Conservation (phyloP, 2,329 filamentous ascomycete species). For the Sarocladium oryzae region DNA sequence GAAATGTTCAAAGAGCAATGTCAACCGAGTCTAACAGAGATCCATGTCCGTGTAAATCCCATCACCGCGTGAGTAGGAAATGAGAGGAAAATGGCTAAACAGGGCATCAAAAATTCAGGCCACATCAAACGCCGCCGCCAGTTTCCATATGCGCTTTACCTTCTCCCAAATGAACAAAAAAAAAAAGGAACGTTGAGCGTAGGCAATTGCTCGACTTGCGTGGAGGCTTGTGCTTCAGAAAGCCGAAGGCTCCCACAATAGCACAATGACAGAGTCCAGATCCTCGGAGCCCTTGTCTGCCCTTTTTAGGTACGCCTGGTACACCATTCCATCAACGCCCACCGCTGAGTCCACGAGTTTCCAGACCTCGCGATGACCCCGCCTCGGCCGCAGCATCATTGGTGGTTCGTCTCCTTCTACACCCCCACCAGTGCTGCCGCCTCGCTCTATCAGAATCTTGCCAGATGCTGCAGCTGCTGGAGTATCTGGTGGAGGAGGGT, state of each 20-base stretch:
- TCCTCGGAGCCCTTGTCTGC: conserved; percentile 19
- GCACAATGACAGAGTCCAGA: conserved; percentile 32
- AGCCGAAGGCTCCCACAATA: conserved; percentile 30
- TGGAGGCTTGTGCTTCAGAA: background rate
- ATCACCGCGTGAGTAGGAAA: background rate
- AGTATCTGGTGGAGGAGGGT: conserved; percentile 11
- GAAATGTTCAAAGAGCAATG: background rate
- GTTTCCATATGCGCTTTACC: background rate
- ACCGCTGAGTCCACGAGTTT: conserved; percentile 31
- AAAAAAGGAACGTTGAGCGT: background rate
- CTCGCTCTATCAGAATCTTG: background rate
- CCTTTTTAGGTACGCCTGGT: conserved; percentile 40
- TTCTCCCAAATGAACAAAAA: background rate
- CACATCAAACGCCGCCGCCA: conserved; percentile 7
- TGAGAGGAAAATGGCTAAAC: background rate
- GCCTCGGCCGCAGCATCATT: conserved; percentile 4
- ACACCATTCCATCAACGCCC: conserved; percentile 30
- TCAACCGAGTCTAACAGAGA: background rate
- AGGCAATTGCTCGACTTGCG: too few species aligned
- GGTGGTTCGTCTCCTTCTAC: background rate
- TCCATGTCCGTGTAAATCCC: background rate
- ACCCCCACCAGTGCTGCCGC: background rate
- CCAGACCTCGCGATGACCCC: conserved; percentile 27
- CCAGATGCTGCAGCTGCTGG: conserved; percentile 8
- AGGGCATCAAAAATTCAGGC: background rate